phyloP scores from a whole-genome alignment of 2,329 filamentous ascomycete genomes.

The Neospermospora avenae region DNA sequence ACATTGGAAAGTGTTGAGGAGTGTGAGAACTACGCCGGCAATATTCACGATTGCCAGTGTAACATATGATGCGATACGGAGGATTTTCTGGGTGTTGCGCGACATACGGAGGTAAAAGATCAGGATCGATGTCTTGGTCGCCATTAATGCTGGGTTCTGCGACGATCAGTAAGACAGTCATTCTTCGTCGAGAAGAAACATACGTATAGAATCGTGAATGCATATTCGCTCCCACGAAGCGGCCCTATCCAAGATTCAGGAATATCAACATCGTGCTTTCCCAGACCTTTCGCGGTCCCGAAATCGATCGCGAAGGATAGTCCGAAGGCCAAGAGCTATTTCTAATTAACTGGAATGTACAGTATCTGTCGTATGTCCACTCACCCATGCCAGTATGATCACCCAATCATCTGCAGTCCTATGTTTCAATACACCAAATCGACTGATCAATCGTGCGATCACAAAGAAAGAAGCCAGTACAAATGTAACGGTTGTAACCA shows the following conservation, averaged over 20 bases:
- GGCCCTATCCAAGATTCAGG: conserved; percentile 43
- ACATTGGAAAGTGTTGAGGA: conserved; percentile 88
- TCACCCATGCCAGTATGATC: conserved; percentile 74
- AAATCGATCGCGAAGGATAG: conserved; percentile 65
- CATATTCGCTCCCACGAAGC: conserved; percentile 60
- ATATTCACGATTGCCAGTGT: conserved; percentile 76
- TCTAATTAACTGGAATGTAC: not conserved
- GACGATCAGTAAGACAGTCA: conserved; percentile 9
- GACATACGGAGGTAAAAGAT: conserved; percentile 85
- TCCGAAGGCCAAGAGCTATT: conserved; percentile 56
- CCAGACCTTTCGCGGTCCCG: conserved; percentile 62
- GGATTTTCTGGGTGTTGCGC: conserved; percentile 70
- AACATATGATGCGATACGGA: conserved; percentile 77
- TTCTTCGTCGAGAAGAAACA: conserved; percentile 24
- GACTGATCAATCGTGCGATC: conserved; percentile 67
- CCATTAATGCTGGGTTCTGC: conserved; percentile 87
- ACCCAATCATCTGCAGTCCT: conserved; percentile 76
- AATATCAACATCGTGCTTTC: conserved; percentile 64
- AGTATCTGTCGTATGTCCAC: conserved; percentile 6
- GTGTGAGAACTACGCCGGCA: conserved; percentile 73
- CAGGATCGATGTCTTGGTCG: conserved; percentile 88
- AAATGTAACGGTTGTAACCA: conserved; percentile 67
- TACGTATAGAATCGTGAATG: conserved; percentile 62
- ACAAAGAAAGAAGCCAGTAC: conserved; percentile 73
- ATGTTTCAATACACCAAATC: conserved; percentile 68